Base-by-base conservation (phyloP, 208 protist genomes). In the Wallacemonas sp. region DNA sequence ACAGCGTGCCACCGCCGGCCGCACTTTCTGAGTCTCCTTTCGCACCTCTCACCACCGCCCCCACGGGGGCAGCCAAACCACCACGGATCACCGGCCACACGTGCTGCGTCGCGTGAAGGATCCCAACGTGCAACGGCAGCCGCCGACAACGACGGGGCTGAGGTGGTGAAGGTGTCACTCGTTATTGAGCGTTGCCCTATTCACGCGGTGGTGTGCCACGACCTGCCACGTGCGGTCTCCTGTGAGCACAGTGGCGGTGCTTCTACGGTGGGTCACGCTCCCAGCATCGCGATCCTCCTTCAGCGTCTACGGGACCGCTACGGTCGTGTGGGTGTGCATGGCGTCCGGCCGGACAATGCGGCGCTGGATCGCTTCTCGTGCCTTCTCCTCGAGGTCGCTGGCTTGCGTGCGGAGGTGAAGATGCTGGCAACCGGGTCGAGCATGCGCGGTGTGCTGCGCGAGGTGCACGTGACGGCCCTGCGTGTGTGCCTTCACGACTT, bases 191-290 rank as follows among this genome's bases (percentile, higher is more conserved):
- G n/a, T 14, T 58, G 52, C 29, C 52, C 52, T 23, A 14, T 39
- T 17, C 52, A 58, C 52, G 52, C 38, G 3, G 52, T 58, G 26
- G 23, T 55, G 44, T 49, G 5, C 44, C 44, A 26, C 17, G 44
- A 14, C 5, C 9, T 26, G 44, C 44, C 44, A 9, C 5, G 44
- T 17, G 44, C 44, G 9, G 19, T 23, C 36, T 41, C 36, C 14
- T 14, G 9, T 41, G n/a, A n/a, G n/a, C n/a, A n/a, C n/a, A n/a
- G n/a, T n/a, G n/a, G n/a, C n/a, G n/a, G n/a, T n/a, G n/a, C n/a
- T n/a, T n/a, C n/a, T n/a, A n/a, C n/a, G n/a, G n/a, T n/a, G n/a
- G n/a, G n/a, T n/a, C n/a, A n/a, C n/a, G n/a, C 26, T 6, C 26
- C 47, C 11, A 55, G 6, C 26, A 33, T 55, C 26, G 19, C 9